phyloP scores from a whole-genome alignment of 805 yeast species.

The Candida anglica region DNA sequence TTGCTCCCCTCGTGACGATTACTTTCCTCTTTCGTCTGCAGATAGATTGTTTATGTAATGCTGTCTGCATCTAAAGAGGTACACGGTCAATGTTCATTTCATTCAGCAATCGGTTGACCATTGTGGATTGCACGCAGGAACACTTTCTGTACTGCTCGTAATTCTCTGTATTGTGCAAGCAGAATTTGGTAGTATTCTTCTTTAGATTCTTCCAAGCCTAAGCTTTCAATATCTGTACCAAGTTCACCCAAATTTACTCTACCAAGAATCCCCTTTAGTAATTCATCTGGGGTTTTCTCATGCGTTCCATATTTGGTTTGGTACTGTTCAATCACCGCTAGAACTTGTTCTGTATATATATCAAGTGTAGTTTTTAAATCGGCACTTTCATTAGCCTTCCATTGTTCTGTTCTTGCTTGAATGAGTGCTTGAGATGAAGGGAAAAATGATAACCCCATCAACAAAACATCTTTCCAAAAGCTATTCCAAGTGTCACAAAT shows the following conservation, averaged over 20 bases:
- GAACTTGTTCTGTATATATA: neutral
- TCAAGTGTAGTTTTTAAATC: constrained; percentile 8
- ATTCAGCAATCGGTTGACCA: neutral
- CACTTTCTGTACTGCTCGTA: constrained; percentile 1
- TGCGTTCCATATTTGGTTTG: neutral
- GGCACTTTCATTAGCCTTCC: constrained; percentile 14
- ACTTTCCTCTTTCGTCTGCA: neutral
- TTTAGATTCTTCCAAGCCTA: constrained; percentile 1
- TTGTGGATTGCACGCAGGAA: neutral
- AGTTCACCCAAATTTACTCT: neutral
- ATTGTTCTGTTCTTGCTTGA: constrained; percentile 9
- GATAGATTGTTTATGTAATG: neutral
- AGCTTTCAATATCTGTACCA: constrained; percentile 5
- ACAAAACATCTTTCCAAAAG: constrained; percentile 14
- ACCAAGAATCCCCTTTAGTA: neutral
- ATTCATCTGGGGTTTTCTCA: neutral
- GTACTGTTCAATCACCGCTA: neutral
- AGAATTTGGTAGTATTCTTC: constrained; percentile 4
- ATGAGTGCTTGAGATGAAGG: constrained; percentile 13
- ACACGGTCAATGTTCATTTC: neutral
- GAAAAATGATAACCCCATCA: constrained; percentile 12
- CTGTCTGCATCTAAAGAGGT: neutral
- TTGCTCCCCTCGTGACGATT: neutral
- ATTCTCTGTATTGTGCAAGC: constrained; percentile 1
- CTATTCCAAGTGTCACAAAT: constrained; percentile 9